A percentile compares a stretch with the other conserved stretches of the same genome.
phyloP scores from a whole-genome alignment of 73 alveolate genomes.

The Paraurostyla sp. region DNA sequence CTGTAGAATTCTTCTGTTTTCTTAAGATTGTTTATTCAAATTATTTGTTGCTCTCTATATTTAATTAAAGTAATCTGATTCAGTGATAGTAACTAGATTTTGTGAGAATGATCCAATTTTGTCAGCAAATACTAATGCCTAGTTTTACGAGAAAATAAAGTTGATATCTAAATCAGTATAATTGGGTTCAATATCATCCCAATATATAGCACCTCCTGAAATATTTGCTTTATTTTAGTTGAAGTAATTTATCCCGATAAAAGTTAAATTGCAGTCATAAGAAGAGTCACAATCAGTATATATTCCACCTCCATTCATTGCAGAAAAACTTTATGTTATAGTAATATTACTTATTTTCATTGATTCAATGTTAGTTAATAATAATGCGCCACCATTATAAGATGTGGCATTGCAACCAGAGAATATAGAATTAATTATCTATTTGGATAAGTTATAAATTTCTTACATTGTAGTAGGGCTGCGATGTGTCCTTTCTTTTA shows the following conservation, averaged over 20 bases:
- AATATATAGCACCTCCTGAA: conserved; percentile 41
- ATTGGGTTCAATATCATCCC: conserved; percentile 24
- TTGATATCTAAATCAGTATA: background rate
- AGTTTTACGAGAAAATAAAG: background rate
- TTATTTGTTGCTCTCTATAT: background rate
- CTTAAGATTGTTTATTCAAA: too few species aligned
- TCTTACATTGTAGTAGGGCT: background rate
- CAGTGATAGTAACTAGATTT: background rate
- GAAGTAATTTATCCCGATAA: background rate
- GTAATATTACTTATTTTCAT: background rate
- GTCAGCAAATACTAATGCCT: background rate
- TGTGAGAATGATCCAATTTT: background rate
- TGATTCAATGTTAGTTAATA: background rate
- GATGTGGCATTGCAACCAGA: background rate
- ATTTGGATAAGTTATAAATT: background rate
- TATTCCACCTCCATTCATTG: background rate
- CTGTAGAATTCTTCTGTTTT: background rate
- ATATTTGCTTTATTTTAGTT: background rate
- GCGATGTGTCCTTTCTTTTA: background rate
- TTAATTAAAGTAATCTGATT: background rate
- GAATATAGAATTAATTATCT: background rate
- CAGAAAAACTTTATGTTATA: background rate
- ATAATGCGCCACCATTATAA: conserved; percentile 10
- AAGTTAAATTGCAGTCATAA: background rate
- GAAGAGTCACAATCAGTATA: background rate